Evolutionary conservation across 805 yeast genomes (phyloP), one percentile per base, ranked within the genome.

Genomic region (Saccharomycopsis fermentans): DNA sequence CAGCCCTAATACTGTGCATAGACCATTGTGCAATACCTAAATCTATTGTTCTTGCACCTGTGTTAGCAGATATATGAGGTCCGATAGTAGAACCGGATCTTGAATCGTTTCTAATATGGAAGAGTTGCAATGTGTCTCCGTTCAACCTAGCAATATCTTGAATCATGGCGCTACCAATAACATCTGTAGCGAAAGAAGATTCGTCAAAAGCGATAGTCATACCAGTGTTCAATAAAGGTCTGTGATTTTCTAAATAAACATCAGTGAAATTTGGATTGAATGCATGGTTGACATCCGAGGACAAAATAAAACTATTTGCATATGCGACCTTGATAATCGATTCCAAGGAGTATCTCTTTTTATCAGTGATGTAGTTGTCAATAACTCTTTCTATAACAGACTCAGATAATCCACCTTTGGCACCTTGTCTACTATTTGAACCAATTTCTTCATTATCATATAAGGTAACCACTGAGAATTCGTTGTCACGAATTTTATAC

Each of bases 41-140:
- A 66, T 88, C 96, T 58, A 87, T 80, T 51, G 92, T 85, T 66
- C 88, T 76, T 3, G 87, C 87, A 58, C 90, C 90, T 1, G 88
- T 82, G 62, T 77, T 80, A 47, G 79, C 71, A 16, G 87, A 74
- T 57, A 84, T 73, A 11, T 79, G 75, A 24, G 89, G 96, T 0
- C 96, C 96, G 67, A 90, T 87, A 29, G 96, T 88, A 43, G 95
- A 95, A 35, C 96, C 96, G 0, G 90, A 84, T 68, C 94, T 80
- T 16, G 87, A 79, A 69, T 84, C 91, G 72, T 90, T 89, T 71
- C 94, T 81, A 69, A 87, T 86, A 68, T 89, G 96, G 82, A 88
- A 88, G 71, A 82, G 83, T 72, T 90, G 96, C 32, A 89, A 64
- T 57, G 74, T 72, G 68, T 86, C 90, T 55, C 76, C 85, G 61